Conservation (phyloP, 129 eudicot species). For the Chrysanthemum seticuspe region DNA sequence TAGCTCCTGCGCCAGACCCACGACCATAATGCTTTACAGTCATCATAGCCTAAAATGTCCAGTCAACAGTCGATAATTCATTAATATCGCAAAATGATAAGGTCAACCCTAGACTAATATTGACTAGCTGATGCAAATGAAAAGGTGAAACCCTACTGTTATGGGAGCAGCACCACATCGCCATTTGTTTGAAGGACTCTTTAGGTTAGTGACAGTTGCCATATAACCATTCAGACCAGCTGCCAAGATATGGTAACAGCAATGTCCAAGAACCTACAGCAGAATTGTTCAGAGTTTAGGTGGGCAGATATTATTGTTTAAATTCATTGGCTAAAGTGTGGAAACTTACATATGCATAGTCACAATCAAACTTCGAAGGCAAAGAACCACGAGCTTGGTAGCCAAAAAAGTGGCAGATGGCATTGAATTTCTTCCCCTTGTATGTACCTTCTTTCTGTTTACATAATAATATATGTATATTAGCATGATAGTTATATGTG, state of each 20-base stretch:
- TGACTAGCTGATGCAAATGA: background rate
- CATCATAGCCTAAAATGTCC: constrained; percentile 81
- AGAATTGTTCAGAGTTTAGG: constrained; percentile 9
- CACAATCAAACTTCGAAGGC: constrained; percentile 97
- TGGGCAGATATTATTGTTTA: background rate
- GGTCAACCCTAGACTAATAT: background rate
- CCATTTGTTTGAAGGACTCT: constrained; percentile 94
- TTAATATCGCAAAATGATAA: background rate
- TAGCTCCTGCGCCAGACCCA: constrained; percentile 77
- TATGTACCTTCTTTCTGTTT: constrained; percentile 97
- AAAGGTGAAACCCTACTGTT: constrained; percentile 49
- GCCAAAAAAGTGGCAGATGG: constrained; percentile 98
- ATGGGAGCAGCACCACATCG: constrained; percentile 99
- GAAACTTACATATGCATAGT: constrained; percentile 79
- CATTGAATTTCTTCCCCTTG: constrained; percentile 97
- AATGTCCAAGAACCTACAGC: constrained; percentile 88
- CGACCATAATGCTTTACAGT: constrained; percentile 74
- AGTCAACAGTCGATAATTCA: constrained; percentile 5
- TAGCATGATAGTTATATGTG: constrained; percentile 1
- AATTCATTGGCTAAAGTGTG: constrained; percentile 1
- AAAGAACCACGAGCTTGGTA: constrained; percentile 99
- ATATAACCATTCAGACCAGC: constrained; percentile 96
- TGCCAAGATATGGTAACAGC: constrained; percentile 86
- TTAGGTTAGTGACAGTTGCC: constrained; percentile 96
- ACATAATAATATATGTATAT: constrained; percentile 4